phyloP scores from a whole-genome alignment of 495 filamentous ascomycete genomes.

The Xylaria scruposa region DNA sequence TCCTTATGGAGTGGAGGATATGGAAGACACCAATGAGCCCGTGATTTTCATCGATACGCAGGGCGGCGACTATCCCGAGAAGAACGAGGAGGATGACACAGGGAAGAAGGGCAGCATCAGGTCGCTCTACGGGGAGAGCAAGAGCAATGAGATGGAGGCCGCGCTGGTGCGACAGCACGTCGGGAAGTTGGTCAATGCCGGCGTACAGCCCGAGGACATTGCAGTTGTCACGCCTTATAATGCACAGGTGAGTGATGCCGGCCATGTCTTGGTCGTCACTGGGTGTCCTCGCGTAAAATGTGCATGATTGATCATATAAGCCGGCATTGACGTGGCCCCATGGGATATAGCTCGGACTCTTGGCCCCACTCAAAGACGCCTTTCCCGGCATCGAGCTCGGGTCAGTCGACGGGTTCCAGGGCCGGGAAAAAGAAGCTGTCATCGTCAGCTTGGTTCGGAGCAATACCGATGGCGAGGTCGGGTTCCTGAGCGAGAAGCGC shows the following conservation, averaged over 20 bases:
- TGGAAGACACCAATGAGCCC: slow-evolving; percentile 87
- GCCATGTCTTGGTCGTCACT: not conserved
- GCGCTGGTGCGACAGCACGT: slow-evolving; percentile 80
- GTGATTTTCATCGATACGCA: slow-evolving; percentile 96
- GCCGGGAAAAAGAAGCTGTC: slow-evolving; percentile 95
- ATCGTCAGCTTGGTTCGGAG: slow-evolving; percentile 90
- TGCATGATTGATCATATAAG: not conserved
- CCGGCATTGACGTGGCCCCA: slow-evolving; percentile 23
- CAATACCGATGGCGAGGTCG: slow-evolving; percentile 84
- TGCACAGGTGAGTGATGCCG: slow-evolving; percentile 68
- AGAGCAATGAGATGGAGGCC: slow-evolving; percentile 93
- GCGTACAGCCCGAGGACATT: slow-evolving; percentile 80
- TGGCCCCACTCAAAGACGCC: slow-evolving; percentile 78
- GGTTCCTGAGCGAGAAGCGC: slow-evolving; percentile 92
- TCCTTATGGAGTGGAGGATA: slow-evolving; percentile 77
- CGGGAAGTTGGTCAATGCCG: slow-evolving; percentile 72
- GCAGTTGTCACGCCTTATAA: slow-evolving; percentile 97
- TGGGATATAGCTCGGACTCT: slow-evolving; percentile 65
- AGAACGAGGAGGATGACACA: slow-evolving; percentile 43
- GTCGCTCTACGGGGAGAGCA: slow-evolving; percentile 77
- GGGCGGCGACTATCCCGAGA: slow-evolving; percentile 81
- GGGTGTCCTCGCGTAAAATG: not conserved
- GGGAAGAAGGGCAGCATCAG: slow-evolving; percentile 45
- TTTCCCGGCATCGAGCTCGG: slow-evolving; percentile 89
- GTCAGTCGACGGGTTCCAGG: slow-evolving; percentile 96